Conservation (phyloP, 1,284 basidiomycete species). For the Pholiota adiposa region DNA sequence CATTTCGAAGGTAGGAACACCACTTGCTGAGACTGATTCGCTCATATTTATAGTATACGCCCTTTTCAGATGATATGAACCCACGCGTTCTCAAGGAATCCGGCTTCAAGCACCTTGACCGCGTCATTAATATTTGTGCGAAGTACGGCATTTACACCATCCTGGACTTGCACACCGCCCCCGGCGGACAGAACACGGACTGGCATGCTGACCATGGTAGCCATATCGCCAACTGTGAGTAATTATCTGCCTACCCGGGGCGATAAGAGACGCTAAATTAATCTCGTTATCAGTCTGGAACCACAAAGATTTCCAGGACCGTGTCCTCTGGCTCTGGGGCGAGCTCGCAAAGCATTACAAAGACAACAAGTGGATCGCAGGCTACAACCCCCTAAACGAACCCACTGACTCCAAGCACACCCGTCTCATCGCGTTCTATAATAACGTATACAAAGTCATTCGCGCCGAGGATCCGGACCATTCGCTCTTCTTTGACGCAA, state of each 20-base stretch:
- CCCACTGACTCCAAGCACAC: slow-evolving; percentile 63
- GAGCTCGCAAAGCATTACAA: slow-evolving; percentile 70
- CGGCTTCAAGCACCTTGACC: slow-evolving; percentile 65
- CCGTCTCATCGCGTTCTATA: slow-evolving; percentile 65
- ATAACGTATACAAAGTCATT: slow-evolving; percentile 65
- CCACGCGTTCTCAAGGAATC: slow-evolving; percentile 64
- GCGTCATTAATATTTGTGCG: slow-evolving; percentile 63
- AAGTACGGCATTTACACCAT: slow-evolving; percentile 61
- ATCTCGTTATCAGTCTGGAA: slow-evolving; percentile 55
- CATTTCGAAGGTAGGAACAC: slow-evolving; percentile 60
- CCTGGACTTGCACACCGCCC: slow-evolving; percentile 62
- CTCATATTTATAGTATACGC: background rate
- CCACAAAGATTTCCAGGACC: slow-evolving; percentile 80
- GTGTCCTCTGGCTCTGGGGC: slow-evolving; percentile 70
- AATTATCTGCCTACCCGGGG: background rate
- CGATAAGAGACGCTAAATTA: background rate
- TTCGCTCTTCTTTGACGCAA: slow-evolving; percentile 72
- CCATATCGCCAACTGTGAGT: slow-evolving; percentile 40
- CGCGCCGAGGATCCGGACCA: slow-evolving; percentile 69
- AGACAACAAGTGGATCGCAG: slow-evolving; percentile 71
- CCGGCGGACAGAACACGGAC: slow-evolving; percentile 56
- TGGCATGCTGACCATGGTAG: slow-evolving; percentile 47
- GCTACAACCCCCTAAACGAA: slow-evolving; percentile 81
- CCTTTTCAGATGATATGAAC: slow-evolving; percentile 62
- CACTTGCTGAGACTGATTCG: background rate